phyloP scores from a whole-genome alignment of 2,329 filamentous ascomycete genomes.

The Zelopaecilomyces penicillatus region DNA sequence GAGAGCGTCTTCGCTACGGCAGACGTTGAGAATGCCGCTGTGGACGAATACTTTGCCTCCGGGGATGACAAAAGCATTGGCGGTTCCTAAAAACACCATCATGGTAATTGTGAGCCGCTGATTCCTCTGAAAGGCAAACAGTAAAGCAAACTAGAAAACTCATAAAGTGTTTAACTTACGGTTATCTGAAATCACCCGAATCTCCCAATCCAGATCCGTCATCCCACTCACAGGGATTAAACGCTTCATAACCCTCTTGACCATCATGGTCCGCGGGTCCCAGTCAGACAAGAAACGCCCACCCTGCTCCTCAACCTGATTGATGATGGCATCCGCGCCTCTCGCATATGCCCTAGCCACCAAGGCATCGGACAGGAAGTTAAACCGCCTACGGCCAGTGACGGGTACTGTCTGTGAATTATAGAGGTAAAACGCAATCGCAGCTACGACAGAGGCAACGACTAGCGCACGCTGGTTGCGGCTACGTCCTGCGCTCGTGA shows the following conservation, averaged over 20 bases:
- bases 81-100: constrained; percentile 28
- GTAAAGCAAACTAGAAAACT: too few species aligned
- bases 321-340: constrained; percentile 35
- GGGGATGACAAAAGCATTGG: constrained; percentile 71
- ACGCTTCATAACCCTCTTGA: constrained; percentile 55
- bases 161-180: constrained; percentile 23
- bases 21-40: constrained; percentile 62
- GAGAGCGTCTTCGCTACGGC: constrained; percentile 57
- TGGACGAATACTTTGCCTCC: constrained; percentile 76
- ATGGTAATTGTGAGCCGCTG: too few species aligned
- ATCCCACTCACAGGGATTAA: constrained; percentile 61
- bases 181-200: constrained; percentile 64
- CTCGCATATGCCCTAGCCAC: constrained; percentile 35
- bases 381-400: constrained; percentile 65
- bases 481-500: constrained; percentile 19
- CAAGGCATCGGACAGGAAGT: constrained; percentile 49
- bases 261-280: constrained; percentile 48
- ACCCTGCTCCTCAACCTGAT: constrained; percentile 42
- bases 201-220: constrained; percentile 55
- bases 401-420: constrained; percentile 68
- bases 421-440: constrained; percentile 52
- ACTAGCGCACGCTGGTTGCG: constrained; percentile 29
- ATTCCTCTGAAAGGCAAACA: too few species aligned
- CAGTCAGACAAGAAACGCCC: constrained; percentile 48
- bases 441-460: constrained; percentile 32